A percentile compares a stretch with the other conserved stretches of the same genome.
These are phyloP conservation scores for Epichloe festucae DNA, from an alignment of 2,329 filamentous ascomycete genomes.

Conservation along the genomic window DNA sequence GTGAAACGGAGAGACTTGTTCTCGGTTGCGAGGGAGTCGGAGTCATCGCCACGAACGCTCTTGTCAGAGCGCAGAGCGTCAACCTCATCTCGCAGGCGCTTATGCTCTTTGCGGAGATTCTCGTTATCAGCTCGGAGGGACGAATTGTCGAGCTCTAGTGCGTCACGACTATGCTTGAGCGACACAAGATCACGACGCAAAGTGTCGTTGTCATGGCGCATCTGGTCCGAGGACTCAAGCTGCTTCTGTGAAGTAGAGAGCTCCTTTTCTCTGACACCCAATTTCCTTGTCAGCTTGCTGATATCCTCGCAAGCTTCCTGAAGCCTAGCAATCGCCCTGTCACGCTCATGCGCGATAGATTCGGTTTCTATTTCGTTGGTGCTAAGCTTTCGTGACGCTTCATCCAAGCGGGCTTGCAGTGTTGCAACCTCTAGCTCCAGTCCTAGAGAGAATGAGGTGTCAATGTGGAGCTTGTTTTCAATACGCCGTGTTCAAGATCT, in stretches of 20 bases:
- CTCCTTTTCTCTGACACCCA: slow-evolving; percentile 28
- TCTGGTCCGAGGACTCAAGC: slow-evolving; percentile 27
- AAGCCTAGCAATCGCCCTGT: slow-evolving; percentile 50
- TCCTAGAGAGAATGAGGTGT: slow-evolving; percentile 20
- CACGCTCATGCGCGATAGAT: slow-evolving; percentile 48
- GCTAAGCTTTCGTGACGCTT: slow-evolving; percentile 47
- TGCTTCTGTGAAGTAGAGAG: slow-evolving; percentile 28
- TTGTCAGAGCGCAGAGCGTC: slow-evolving; percentile 29
- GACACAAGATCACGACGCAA: slow-evolving; percentile 28
- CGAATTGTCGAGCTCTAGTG: slow-evolving; percentile 27
- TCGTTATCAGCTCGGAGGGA: slow-evolving; percentile 29
- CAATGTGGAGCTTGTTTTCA: neutral
- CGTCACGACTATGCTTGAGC: slow-evolving; percentile 25
- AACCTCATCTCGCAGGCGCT: slow-evolving; percentile 25
- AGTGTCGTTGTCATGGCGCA: slow-evolving; percentile 25
- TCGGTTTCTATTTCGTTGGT: slow-evolving; percentile 52
- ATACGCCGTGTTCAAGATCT: too few species aligned
- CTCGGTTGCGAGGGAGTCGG: slow-evolving; percentile 29
- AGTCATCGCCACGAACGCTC: slow-evolving; percentile 23
- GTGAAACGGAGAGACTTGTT: slow-evolving; percentile 31
- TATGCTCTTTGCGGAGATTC: slow-evolving; percentile 21
- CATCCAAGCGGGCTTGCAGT: slow-evolving; percentile 47
- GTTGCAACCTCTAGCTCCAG: slow-evolving; percentile 47
- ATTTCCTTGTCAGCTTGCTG: slow-evolving; percentile 32
- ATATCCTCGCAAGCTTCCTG: slow-evolving; percentile 47